Percentiles rank a stretch among this genome's conserved stretches.
These are phyloP conservation scores for Aureobasidium sp. DNA, from an alignment of 2,329 filamentous ascomycete species.

Conservation along the genomic window DNA sequence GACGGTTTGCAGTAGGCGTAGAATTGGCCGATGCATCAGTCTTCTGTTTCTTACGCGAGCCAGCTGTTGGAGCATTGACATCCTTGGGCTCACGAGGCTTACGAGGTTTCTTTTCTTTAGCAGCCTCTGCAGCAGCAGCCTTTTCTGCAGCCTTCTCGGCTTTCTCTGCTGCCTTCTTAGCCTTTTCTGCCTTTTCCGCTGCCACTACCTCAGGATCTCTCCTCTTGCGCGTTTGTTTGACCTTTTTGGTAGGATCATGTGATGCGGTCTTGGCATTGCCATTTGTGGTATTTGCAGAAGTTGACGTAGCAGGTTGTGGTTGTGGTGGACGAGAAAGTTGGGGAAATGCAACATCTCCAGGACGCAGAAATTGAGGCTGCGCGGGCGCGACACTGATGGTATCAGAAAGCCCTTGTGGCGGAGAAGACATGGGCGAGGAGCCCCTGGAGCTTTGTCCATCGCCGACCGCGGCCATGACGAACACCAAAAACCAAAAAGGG, in stretches of 20 bases:
- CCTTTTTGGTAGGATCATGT: constrained; percentile 26
- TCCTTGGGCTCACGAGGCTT: constrained; percentile 44
- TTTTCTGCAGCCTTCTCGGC: constrained; percentile 27
- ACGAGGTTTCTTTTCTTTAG: constrained; percentile 37
- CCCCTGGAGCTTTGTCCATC: constrained; percentile 13
- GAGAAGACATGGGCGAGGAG: constrained; percentile 18
- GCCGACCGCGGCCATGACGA: constrained; percentile 12
- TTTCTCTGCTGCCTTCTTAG: constrained; percentile 21
- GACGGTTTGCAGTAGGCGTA: constrained; percentile 20
- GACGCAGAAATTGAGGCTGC: constrained; percentile 17
- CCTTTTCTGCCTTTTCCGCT: constrained; percentile 21
- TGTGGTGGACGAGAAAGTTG: constrained; percentile 12
- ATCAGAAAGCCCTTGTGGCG: constrained; percentile 18
- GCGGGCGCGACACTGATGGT: constrained; percentile 23
- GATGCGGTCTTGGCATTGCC: constrained; percentile 27
- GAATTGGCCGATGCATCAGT: constrained; percentile 22
- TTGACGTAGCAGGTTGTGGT: constrained; percentile 21
- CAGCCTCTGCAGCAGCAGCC: constrained; percentile 25
- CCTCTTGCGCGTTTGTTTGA: constrained; percentile 35
- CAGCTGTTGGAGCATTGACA: constrained; percentile 33
- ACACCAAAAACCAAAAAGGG: constrained; percentile 11
- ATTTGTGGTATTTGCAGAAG: constrained; percentile 30
- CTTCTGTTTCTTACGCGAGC: constrained; percentile 44
- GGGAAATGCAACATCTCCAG: constrained; percentile 17
- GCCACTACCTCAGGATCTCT: constrained; percentile 31